phyloP scores from a whole-genome alignment of 2,329 filamentous ascomycete genomes.

The Camptophora hylomeconis region DNA sequence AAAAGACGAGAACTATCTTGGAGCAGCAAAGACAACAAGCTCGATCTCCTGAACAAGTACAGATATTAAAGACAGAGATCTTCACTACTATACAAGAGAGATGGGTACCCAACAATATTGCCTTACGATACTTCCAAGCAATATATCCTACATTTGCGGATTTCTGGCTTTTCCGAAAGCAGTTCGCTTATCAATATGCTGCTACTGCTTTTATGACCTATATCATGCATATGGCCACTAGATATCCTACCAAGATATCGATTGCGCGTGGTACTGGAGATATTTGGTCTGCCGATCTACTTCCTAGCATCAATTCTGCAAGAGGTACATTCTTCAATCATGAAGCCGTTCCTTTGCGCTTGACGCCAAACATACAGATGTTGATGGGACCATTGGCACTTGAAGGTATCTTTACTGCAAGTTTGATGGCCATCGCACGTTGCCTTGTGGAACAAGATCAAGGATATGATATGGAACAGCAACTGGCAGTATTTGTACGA shows the following conservation, averaged over 20 bases:
- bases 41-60: constrained; percentile 49
- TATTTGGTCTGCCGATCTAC: constrained; percentile 90
- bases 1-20: constrained; percentile 68
- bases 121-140: constrained; percentile 77
- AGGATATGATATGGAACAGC: constrained; percentile 71
- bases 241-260: constrained; percentile 89
- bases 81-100: constrained; percentile 88
- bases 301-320: constrained; percentile 71
- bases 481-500: constrained; percentile 84
- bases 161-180: constrained; percentile 96
- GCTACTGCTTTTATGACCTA: constrained; percentile 98
- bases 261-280: constrained; percentile 80
- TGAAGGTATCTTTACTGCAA: constrained; percentile 90
- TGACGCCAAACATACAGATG: constrained; percentile 91
- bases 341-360: constrained; percentile 90
- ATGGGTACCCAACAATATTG: constrained; percentile 72
- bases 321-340: constrained; percentile 90
- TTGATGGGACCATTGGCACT: constrained; percentile 92
- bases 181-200: constrained; percentile 92
- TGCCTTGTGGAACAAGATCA: constrained; percentile 75
- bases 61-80: constrained; percentile 73
- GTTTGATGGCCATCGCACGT: constrained; percentile 90
- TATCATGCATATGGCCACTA: constrained; percentile 90
- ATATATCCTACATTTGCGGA: constrained; percentile 82
- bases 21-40: constrained; percentile 47